phyloP scores from a whole-genome alignment of 2,329 filamentous ascomycete genomes.

The Pezicula carpinea region DNA sequence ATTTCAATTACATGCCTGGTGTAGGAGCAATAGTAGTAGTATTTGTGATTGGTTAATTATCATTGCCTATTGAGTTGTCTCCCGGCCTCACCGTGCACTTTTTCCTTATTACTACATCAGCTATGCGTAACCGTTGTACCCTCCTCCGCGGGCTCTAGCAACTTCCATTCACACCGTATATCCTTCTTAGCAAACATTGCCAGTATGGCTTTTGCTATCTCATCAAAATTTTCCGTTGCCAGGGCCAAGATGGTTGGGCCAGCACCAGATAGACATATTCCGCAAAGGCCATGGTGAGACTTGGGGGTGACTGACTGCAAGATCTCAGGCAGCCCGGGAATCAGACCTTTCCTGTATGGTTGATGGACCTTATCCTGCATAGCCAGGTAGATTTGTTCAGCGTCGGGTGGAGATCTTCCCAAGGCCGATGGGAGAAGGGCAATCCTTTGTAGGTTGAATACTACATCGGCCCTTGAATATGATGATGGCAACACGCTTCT shows the following conservation, averaged over 20 bases:
- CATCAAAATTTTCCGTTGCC: slow-evolving; percentile 83
- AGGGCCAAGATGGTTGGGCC: slow-evolving; percentile 93
- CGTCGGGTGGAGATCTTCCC: slow-evolving; percentile 83
- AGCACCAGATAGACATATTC: slow-evolving; percentile 91
- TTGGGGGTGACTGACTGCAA: slow-evolving; percentile 85
- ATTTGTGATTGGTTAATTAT: too few relatives aligned
- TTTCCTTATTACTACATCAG: slow-evolving; percentile 8
- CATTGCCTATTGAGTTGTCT: background rate
- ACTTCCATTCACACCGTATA: slow-evolving; percentile 79
- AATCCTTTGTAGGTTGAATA: slow-evolving; percentile 90
- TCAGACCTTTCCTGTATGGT: slow-evolving; percentile 86
- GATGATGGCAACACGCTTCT: slow-evolving; percentile 75
- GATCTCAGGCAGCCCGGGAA: slow-evolving; percentile 87
- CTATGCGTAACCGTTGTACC: slow-evolving; percentile 26
- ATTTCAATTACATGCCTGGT: too few relatives aligned
- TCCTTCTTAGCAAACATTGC: slow-evolving; percentile 65
- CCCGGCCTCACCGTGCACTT: background rate
- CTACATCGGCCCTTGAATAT: slow-evolving; percentile 79
- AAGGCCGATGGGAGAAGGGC: slow-evolving; percentile 86
- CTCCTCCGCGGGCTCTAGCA: slow-evolving; percentile 83
- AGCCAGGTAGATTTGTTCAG: slow-evolving; percentile 90
- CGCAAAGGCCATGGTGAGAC: slow-evolving; percentile 81
- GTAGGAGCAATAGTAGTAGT: background rate
- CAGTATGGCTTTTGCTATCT: slow-evolving; percentile 78
- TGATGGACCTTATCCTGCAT: slow-evolving; percentile 99